Conservation (phyloP, 106 monocot genomes). For the Dendrobium chrysotoxum region DNA sequence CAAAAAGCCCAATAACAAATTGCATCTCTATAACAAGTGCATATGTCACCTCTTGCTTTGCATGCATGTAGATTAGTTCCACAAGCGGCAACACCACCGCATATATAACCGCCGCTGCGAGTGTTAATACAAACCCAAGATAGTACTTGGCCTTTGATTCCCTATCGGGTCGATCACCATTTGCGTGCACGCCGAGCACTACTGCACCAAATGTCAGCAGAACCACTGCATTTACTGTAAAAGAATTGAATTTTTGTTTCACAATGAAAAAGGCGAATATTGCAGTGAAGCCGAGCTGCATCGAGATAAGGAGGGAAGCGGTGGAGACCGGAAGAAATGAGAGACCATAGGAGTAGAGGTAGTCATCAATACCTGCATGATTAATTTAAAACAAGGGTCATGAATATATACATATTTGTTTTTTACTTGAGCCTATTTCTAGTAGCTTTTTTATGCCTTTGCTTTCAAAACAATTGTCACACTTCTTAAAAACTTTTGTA, state of each 20-base stretch:
- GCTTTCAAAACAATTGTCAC: too few relatives aligned
- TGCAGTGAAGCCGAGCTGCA: constrained; percentile 21
- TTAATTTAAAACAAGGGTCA: too few relatives aligned
- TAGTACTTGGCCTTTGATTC: constrained; percentile 10
- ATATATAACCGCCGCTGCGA: constrained; percentile 8
- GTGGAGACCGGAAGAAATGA: constrained; percentile 23
- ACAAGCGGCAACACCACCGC: constrained; percentile 20
- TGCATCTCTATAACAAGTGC: constrained; percentile 13
- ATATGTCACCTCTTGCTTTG: constrained; percentile 7
- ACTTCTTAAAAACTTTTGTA: too few relatives aligned
- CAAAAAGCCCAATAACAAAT: constrained; percentile 14
- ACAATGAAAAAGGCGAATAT: constrained; percentile 21
- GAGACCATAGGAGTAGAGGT: constrained; percentile 18
- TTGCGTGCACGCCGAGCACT: constrained; percentile 11
- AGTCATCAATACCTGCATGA: constrained; percentile 4
- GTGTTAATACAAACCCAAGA: constrained; percentile 18
- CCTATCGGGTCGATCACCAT: constrained; percentile 14
- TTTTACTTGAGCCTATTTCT: too few relatives aligned
- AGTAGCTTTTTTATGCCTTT: too few relatives aligned
- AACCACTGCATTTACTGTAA: constrained; percentile 19
- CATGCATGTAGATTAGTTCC: constrained; percentile 21
- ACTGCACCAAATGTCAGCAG: constrained; percentile 26
- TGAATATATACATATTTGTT: too few relatives aligned
- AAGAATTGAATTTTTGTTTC: constrained; percentile 15
- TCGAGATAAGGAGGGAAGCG: constrained; percentile 14